Base-by-base conservation (phyloP, 1,139 yeast species). In the Debaryomyces singareniensis region DNA sequence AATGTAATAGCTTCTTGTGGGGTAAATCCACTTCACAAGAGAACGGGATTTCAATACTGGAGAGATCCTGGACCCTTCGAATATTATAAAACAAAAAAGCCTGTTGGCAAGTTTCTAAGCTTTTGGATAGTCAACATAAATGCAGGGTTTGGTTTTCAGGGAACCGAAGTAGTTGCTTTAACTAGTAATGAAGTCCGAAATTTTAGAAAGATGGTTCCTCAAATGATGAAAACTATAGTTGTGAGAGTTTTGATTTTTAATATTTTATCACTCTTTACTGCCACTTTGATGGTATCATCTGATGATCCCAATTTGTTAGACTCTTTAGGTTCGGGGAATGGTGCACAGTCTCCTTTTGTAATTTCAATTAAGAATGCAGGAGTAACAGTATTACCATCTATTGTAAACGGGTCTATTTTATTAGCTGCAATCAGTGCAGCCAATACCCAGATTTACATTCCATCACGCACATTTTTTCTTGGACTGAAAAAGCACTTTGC, bases 1-100 rank as follows among this genome's bases (percentile, higher is more conserved):
- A 79, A 83, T 23, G 63, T 81, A 39, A 61, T 75, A 48, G 75
- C 78, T 64, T 84, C 78, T 16, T 77, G 85, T 49, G 93, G 93
- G 42, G 85, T 80, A 9, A 79, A 82, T 33, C 24, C 24, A 10
- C n/a, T 22, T 11, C 24, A 22, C 12, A 22, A 22, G 24, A 42
- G 54, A 27, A 67, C 73, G 11, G 94, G 91, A 5, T 82, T 81
- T 66, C 69, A 87, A 53, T 86, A 87, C 61, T 89, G 96, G 96
- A 76, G 89, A 56, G 62, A 87, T 49, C 96, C 96, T 3, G 96
- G 96, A 31, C 79, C 96, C 24, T 22, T 22, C n/a, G 12, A 22
- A 11, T 11, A 22, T 22, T 22, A 22, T 10, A 11, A 11, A 22
- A 22, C 24, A 5, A 22, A 10, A 6, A 12, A 13, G 5, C 24